These are phyloP conservation scores for Dillenia suffruticosa DNA, from an alignment of 164 flowering plant species.

Conservation along the genomic window DNA sequence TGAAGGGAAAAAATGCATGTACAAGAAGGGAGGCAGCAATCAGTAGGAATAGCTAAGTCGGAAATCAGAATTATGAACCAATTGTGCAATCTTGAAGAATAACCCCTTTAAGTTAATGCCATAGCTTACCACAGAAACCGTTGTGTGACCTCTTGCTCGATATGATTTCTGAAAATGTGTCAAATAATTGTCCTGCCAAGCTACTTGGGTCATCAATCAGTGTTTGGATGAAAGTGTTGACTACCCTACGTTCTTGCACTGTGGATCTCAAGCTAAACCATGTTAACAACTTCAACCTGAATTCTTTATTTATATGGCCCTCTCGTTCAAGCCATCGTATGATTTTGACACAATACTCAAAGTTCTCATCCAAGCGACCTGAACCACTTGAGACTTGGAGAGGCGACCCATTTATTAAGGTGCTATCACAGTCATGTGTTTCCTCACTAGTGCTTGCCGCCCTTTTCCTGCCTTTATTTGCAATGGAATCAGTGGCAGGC, in stretches of 20 bases:
- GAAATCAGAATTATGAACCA: too few relatives aligned
- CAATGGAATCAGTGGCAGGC: constrained; percentile 54
- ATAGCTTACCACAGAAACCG: constrained; percentile 67
- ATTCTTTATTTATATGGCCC: constrained; percentile 76
- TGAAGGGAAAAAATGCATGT: too few relatives aligned
- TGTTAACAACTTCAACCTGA: constrained; percentile 80
- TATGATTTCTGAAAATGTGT: constrained; percentile 77
- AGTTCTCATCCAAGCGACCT: constrained; percentile 55
- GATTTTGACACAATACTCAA: constrained; percentile 86
- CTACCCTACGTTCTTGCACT: constrained; percentile 85
- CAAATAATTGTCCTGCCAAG: constrained; percentile 85
- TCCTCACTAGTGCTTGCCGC: constrained; percentile 44
- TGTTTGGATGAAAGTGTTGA: constrained; percentile 75
- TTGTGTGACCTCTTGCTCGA: constrained; percentile 64
- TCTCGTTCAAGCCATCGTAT: constrained; percentile 83
- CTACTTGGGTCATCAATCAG: constrained; percentile 77
- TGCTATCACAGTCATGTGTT: constrained; percentile 76
- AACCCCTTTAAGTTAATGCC: constrained; percentile 35
- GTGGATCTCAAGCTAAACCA: constrained; percentile 95
- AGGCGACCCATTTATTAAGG: constrained; percentile 72
- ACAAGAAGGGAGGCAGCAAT: too few relatives aligned
- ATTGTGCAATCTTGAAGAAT: too few relatives aligned
- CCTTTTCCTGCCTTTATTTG: constrained; percentile 46
- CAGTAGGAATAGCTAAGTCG: too few relatives aligned
- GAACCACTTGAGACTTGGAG: constrained; percentile 32